phyloP scores from a whole-genome alignment of 139 green algal species.

The Tetratostichococcus sp. region DNA sequence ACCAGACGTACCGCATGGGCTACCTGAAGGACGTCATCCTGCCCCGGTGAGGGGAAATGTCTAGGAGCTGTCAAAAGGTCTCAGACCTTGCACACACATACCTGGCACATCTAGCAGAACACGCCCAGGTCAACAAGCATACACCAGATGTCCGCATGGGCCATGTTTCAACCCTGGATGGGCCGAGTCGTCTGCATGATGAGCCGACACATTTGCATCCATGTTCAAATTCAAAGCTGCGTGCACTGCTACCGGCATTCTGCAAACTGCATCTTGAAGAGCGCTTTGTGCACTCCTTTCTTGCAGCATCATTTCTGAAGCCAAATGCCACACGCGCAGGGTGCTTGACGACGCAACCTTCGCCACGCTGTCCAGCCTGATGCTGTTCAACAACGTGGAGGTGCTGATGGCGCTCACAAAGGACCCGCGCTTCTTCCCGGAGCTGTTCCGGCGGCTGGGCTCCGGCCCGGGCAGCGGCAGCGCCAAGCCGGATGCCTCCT shows the following conservation, averaged over 20 bases:
- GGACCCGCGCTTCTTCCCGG: slow-evolving; percentile 76
- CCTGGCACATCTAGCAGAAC: too few relatives aligned
- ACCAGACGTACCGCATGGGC: slow-evolving; percentile 89
- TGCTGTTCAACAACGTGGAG: slow-evolving; percentile 96
- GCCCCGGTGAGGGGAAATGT: slow-evolving; percentile 44
- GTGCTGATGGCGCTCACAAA: slow-evolving; percentile 51
- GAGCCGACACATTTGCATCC: too few relatives aligned
- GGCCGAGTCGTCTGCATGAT: too few relatives aligned
- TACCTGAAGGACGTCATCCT: slow-evolving; percentile 96
- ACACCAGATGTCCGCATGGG: too few relatives aligned
- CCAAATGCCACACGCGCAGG: neutral
- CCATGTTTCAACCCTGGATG: too few relatives aligned
- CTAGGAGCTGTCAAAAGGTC: neutral
- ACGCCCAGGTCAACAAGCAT: too few relatives aligned
- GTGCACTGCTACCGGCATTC: too few relatives aligned
- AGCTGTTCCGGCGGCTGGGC: slow-evolving; percentile 78
- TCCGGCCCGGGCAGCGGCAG: neutral
- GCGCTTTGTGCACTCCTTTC: too few relatives aligned
- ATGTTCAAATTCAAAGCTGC: too few relatives aligned
- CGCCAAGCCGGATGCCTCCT: neutral
- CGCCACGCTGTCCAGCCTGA: slow-evolving; percentile 79
- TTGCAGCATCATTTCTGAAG: neutral
- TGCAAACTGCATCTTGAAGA: too few relatives aligned
- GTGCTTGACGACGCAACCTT: slow-evolving; percentile 93
- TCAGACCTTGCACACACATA: too few relatives aligned